A percentile compares a stretch with the other conserved stretches of the same genome.
Conservation (phyloP, 495 filamentous ascomycete genomes). For the Lasiosphaeriaceae sp. region DNA sequence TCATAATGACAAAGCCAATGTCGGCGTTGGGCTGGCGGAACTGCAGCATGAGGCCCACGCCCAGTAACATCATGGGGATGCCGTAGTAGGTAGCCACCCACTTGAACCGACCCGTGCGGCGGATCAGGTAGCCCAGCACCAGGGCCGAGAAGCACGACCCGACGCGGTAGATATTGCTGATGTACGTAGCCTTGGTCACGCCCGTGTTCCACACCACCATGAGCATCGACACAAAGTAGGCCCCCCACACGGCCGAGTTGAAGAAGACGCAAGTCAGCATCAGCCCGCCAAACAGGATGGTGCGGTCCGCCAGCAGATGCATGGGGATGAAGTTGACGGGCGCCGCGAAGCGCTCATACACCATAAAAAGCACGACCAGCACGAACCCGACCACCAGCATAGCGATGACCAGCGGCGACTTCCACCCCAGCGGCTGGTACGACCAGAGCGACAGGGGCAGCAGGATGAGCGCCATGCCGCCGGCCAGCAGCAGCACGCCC, state of each 20-base stretch:
- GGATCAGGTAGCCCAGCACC: constrained; percentile 52
- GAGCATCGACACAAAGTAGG: constrained; percentile 61
- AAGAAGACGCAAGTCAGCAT: constrained; percentile 51
- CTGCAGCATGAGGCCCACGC: constrained; percentile 66
- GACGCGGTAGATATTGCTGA: constrained; percentile 63
- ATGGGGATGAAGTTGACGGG: constrained; percentile 55
- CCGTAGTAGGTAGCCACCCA: constrained; percentile 59
- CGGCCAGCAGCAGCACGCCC: constrained; percentile 54
- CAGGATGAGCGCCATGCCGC: constrained; percentile 58
- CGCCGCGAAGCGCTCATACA: constrained; percentile 55
- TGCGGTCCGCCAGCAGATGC: constrained; percentile 55
- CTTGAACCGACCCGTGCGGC: constrained; percentile 54
- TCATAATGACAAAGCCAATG: constrained; percentile 64
- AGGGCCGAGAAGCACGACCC: constrained; percentile 60
- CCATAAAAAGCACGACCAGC: constrained; percentile 53
- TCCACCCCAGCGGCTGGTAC: constrained; percentile 43
- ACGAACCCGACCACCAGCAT: constrained; percentile 56
- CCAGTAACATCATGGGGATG: constrained; percentile 61
- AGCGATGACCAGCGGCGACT: constrained; percentile 50
- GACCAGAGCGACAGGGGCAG: constrained; percentile 56
- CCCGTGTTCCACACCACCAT: constrained; percentile 62
- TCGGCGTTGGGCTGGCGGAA: constrained; percentile 52
- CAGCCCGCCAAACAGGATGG: constrained; percentile 55
- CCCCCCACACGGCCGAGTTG: constrained; percentile 61
- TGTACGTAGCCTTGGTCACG: constrained; percentile 57